phyloP scores from a whole-genome alignment of 163 green algal genomes.

The Scenedesmus sp. region DNA sequence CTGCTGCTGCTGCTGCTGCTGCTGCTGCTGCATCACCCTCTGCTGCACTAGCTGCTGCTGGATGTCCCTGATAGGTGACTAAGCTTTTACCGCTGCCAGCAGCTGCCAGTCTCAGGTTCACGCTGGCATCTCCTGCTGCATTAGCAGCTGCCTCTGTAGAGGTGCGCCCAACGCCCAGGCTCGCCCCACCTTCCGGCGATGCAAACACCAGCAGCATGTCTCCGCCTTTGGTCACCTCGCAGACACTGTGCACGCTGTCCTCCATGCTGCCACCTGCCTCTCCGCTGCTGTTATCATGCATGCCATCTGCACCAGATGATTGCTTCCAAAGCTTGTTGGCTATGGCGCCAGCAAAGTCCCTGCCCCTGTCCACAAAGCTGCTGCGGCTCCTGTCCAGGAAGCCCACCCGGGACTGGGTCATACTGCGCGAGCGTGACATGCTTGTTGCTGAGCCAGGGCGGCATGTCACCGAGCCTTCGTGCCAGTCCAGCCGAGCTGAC shows the following conservation, averaged over 20 bases:
- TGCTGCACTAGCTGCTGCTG: background rate
- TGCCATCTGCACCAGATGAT: background rate
- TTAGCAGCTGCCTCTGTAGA: conserved; percentile 2
- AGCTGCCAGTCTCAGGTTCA: background rate
- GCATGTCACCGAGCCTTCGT: background rate
- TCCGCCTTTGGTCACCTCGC: background rate
- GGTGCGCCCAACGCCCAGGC: background rate
- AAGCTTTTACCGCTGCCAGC: background rate
- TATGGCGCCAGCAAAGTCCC: background rate
- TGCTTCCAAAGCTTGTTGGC: background rate
- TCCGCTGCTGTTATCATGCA: background rate
- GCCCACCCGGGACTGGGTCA: background rate
- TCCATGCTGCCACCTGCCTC: background rate
- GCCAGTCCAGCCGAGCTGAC: background rate
- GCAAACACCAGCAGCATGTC: conserved; percentile 13
- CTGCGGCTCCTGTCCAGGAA: background rate
- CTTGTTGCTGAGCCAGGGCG: background rate
- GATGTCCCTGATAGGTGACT: background rate
- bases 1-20: background rate
- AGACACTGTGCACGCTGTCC: background rate
- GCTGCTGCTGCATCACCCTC: background rate
- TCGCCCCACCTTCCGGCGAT: background rate
- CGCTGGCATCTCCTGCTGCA: background rate
- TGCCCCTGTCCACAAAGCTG: background rate
- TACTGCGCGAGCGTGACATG: background rate